phyloP scores from a whole-genome alignment of 495 filamentous ascomycete genomes.

The Glonium stellatum region DNA sequence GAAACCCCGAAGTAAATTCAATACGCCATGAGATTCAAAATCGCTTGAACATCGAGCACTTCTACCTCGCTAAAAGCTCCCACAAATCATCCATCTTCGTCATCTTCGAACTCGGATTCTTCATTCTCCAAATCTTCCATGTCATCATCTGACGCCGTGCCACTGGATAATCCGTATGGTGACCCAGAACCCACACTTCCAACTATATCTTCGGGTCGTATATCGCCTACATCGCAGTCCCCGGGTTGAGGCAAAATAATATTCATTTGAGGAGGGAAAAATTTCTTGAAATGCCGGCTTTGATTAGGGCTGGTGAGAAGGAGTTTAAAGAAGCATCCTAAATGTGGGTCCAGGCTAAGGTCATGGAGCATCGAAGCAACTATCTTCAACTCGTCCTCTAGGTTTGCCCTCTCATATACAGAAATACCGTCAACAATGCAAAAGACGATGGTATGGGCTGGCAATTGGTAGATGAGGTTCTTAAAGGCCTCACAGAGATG shows the following conservation, averaged over 20 bases:
- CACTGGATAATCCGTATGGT: background rate
- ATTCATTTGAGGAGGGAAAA: background rate
- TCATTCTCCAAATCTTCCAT: background rate
- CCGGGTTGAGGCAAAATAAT: background rate
- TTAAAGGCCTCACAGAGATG: background rate
- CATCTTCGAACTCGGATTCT: background rate
- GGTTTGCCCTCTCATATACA: background rate
- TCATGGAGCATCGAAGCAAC: background rate
- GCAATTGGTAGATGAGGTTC: background rate
- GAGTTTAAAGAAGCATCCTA: constrained; percentile 1
- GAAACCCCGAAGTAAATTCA: too few species aligned
- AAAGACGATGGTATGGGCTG: background rate
- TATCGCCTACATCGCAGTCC: background rate
- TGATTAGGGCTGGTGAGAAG: constrained; percentile 1
- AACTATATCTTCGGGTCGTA: background rate
- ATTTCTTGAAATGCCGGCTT: background rate
- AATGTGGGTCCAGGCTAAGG: background rate
- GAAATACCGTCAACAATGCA: constrained; percentile 1
- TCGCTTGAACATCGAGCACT: too few species aligned
- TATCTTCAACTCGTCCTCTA: background rate
- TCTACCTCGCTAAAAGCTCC: too few species aligned
- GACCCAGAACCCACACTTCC: background rate
- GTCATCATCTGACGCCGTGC: background rate
- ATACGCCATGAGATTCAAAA: too few species aligned
- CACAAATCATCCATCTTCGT: background rate